Conservation (phyloP, 805 yeast genomes). For the Ascoidea rubescens region DNA sequence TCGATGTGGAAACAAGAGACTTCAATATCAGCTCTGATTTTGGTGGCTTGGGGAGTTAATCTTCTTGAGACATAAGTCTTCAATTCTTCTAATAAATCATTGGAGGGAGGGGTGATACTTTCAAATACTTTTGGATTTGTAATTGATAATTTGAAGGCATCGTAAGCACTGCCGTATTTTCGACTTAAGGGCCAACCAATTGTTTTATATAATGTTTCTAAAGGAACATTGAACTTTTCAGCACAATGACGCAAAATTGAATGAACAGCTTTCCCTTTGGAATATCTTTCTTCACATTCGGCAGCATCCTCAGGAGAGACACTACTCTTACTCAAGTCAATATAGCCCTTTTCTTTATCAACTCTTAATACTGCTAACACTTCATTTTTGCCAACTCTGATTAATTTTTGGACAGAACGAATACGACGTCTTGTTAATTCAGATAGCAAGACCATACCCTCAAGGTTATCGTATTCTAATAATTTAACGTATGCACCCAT, state of each 20-base stretch:
- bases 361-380: slow-evolving; percentile 97
- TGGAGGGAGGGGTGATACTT: slow-evolving; percentile 55
- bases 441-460: slow-evolving; percentile 93
- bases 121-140: slow-evolving; percentile 81
- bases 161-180: slow-evolving; percentile 93
- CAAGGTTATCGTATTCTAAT: slow-evolving; percentile 93
- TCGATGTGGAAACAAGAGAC: slow-evolving; percentile 95
- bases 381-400: slow-evolving; percentile 96
- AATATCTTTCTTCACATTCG: slow-evolving; percentile 95
- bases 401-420: slow-evolving; percentile 91
- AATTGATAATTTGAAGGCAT: slow-evolving; percentile 92
- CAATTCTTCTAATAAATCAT: slow-evolving; percentile 71
- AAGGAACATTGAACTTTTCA: slow-evolving; percentile 80
- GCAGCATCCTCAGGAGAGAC: slow-evolving; percentile 95
- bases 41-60: slow-evolving; percentile 95
- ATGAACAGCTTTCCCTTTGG: slow-evolving; percentile 93
- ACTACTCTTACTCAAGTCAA: slow-evolving; percentile 93
- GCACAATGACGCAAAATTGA: slow-evolving; percentile 98
- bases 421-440: slow-evolving; percentile 98
- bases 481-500: slow-evolving; percentile 98
- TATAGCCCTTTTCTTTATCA: slow-evolving; percentile 96
- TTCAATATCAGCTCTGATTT: slow-evolving; percentile 96
- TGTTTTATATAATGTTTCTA: slow-evolving; percentile 74
- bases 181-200: slow-evolving; percentile 97
- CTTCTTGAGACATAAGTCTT: slow-evolving; percentile 81